Base-by-base conservation (phyloP, 768 basidiomycete genomes). In the Rhodotorula babjevae region DNA sequence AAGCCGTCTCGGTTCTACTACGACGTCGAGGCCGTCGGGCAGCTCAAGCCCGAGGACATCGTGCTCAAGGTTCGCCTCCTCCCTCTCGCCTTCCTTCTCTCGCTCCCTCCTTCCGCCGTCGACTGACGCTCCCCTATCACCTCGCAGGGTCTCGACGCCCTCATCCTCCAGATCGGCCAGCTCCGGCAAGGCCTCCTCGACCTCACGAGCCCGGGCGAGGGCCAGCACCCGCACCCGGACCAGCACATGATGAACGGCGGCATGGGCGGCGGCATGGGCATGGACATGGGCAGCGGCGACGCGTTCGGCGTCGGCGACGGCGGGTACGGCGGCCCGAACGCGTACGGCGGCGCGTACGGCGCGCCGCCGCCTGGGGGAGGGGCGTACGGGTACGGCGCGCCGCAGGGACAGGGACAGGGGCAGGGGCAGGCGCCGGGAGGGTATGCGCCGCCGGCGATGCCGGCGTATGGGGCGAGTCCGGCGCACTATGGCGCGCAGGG, bases 1-100 rank as follows among this genome's bases (percentile, higher is more conserved):
- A 88, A 91, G 78, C 91, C 96, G 10, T 86, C 87, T 52, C 90
- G 89, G 80, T 99, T 95, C 80, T 99, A 98, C 81, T 87, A 93
- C 76, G 90, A 93, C 72, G 91, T 95, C 11, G 96, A 99, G 82
- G 92, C 92, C 25, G 93, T 93, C 72, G 95, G 95, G 21, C 92
- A 90, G 80, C 81, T 95, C 47, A 86, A 86, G 18, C 91, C 92
- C 0, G 90, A 93, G 78, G 93, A 94, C 79, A 91, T 93, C 14
- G 87, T 94, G 27, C 87, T 89, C 85, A 92, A 88, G 86, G 91
- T 89, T 62, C 57, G 82, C 59, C 36, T 25, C 27, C 25, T 55
- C 42, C 40, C 40, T 65, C 7, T n/a, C n/a, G n/a, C 29, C 44
- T 36, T 27, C 44, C n/a, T 16, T 2, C 56, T 2, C 31, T 3